Percentiles rank a stretch among this genome's conserved stretches.
These are phyloP conservation scores for Acaromyces ingoldii DNA, from an alignment of 1,284 basidiomycete genomes.

Conservation along the genomic window DNA sequence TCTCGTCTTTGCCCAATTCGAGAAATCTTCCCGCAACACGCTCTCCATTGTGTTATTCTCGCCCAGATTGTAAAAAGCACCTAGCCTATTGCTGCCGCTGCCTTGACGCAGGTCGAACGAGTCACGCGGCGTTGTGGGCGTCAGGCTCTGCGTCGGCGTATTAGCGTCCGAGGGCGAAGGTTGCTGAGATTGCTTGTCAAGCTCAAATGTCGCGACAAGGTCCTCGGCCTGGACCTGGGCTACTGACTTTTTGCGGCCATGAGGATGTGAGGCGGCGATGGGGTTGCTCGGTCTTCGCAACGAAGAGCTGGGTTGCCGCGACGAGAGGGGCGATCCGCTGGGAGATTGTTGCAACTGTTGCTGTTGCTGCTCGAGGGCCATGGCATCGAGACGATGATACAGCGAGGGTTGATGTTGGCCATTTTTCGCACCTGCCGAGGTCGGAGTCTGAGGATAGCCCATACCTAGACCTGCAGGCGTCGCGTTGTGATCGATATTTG, in stretches of 20 bases:
- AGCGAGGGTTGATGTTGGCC: not conserved
- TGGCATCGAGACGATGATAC: not conserved
- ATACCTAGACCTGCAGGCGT: no score
- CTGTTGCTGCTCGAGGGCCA: not conserved
- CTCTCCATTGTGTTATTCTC: constrained; percentile 52
- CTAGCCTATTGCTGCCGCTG: not conserved
- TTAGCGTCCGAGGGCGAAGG: constrained; percentile 3
- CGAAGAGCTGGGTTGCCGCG: not conserved
- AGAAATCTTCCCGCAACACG: constrained; percentile 48
- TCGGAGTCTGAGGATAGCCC: not conserved
- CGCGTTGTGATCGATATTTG: no score
- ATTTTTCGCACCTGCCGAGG: not conserved
- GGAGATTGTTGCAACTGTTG: no score
- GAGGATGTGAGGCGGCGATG: constrained; percentile 31
- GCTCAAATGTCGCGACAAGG: constrained; percentile 41
- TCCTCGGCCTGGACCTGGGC: constrained; percentile 42
- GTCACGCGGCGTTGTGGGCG: not conserved
- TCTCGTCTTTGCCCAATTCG: constrained; percentile 16
- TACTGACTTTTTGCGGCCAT: constrained; percentile 44
- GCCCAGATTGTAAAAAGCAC: constrained; percentile 41
- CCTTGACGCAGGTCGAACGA: not conserved
- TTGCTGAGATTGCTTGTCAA: constrained; percentile 9
- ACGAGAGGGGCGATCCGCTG: not conserved
- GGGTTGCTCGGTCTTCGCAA: constrained; percentile 12
- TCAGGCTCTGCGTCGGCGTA: not conserved